These are phyloP conservation scores for Chamaecyparis obtusa DNA, from an alignment of 75 land plant species.

Conservation along the genomic window DNA sequence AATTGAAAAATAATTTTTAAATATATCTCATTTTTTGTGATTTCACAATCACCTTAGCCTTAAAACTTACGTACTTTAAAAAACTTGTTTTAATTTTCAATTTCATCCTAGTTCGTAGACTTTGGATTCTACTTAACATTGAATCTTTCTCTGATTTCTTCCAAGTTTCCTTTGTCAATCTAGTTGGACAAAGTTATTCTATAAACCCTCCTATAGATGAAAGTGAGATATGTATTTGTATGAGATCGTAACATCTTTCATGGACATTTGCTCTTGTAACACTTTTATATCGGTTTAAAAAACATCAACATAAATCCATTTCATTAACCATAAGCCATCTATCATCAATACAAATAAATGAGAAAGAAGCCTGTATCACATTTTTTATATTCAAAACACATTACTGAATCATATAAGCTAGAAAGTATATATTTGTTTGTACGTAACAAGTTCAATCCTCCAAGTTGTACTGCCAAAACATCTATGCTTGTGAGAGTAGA, in stretches of 20 bases:
- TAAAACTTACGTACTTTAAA: no score
- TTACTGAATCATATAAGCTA: background rate
- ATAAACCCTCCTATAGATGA: background rate
- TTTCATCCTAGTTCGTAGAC: background rate
- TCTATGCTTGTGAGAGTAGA: no score
- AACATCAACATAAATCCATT: background rate
- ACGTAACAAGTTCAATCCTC: background rate
- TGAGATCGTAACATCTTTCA: background rate
- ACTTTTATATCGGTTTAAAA: background rate
- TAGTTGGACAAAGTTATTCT: background rate
- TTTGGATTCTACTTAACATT: background rate
- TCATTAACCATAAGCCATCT: background rate
- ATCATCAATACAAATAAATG: background rate
- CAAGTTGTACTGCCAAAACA: no score
- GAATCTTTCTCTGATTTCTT: background rate
- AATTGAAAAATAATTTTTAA: background rate
- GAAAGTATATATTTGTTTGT: background rate
- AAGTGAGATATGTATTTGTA: background rate
- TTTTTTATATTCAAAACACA: no score
- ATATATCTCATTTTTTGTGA: no score
- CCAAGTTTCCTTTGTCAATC: background rate
- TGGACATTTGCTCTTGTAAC: background rate
- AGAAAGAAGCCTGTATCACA: background rate
- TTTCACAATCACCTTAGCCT: no score
- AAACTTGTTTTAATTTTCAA: no score